Percentiles rank a stretch among this genome's conserved stretches.
Conservation (phyloP, 257 asterid genomes). For the Penstemon eatonii region DNA sequence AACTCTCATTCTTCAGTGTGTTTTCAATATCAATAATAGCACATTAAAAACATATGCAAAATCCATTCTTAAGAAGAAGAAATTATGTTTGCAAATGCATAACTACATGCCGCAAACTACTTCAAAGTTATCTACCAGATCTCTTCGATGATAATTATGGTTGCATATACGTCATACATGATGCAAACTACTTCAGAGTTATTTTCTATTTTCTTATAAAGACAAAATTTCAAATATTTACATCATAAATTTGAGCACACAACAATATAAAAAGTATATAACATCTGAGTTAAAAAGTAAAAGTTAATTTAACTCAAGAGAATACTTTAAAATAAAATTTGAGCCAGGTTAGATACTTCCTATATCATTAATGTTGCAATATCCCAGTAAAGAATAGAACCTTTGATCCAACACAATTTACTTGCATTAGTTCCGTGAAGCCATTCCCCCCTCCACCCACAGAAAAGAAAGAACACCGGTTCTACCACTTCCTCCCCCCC, state of each 20-base stretch:
- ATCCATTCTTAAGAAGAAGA: neutral
- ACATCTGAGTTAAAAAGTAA: neutral
- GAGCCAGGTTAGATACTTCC: too few species aligned
- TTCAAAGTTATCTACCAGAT: constrained; percentile 15
- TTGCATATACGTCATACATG: constrained; percentile 17
- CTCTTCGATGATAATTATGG: neutral
- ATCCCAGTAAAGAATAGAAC: too few species aligned
- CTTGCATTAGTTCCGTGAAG: too few species aligned
- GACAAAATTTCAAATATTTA: constrained; percentile 12
- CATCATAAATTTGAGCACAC: constrained; percentile 1
- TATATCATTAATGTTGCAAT: too few species aligned
- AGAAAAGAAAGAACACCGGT: too few species aligned
- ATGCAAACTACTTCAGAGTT: constrained; percentile 13
- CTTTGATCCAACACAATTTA: too few species aligned
- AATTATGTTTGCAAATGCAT: constrained; percentile 6
- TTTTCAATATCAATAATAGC: neutral
- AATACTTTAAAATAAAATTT: too few species aligned
- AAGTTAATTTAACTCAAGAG: too few species aligned
- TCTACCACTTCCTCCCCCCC: too few species aligned
- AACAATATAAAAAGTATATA: neutral
- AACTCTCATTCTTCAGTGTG: neutral
- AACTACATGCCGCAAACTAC: constrained; percentile 22
- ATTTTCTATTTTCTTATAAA: constrained; percentile 8
- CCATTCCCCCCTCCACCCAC: too few species aligned
- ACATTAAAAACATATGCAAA: neutral